Conservation (phyloP, 2,329 filamentous ascomycete species). For the Clarireedia paspali region DNA sequence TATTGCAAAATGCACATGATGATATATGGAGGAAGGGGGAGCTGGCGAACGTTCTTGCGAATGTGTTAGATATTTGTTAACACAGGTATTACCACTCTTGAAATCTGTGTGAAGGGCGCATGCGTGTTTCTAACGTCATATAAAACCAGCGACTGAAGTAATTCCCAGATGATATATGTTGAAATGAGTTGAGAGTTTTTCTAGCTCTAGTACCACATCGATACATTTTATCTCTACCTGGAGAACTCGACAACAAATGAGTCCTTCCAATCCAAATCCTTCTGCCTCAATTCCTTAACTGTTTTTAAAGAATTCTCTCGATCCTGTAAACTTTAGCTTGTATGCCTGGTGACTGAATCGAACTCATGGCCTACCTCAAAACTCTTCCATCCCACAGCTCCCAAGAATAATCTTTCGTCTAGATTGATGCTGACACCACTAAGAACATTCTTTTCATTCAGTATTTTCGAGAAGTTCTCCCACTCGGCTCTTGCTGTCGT, state of each 20-base stretch:
- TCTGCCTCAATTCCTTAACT: too few species aligned
- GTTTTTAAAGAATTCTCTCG: neutral
- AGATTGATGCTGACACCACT: conserved; percentile 3
- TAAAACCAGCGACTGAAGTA: neutral
- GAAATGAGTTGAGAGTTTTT: neutral
- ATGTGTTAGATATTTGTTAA: neutral
- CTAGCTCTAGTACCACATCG: neutral
- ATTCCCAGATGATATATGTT: neutral
- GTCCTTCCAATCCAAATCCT: neutral
- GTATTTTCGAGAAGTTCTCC: neutral
- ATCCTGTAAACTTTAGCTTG: neutral
- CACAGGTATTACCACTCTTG: too few species aligned
- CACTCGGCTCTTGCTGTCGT: neutral
- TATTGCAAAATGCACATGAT: neutral
- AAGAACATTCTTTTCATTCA: neutral
- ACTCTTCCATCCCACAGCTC: conserved; percentile 1
- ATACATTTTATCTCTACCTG: neutral
- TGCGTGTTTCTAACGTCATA: too few species aligned
- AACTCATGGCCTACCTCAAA: neutral
- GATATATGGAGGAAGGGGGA: conserved; percentile 1
- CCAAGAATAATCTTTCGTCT: neutral
- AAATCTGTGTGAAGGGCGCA: too few species aligned
- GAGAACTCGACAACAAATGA: neutral
- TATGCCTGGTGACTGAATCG: neutral
- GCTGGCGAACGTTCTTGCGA: neutral